These are phyloP conservation scores for Glebionis coronaria DNA, from an alignment of 129 eudicot species.

Conservation along the genomic window DNA sequence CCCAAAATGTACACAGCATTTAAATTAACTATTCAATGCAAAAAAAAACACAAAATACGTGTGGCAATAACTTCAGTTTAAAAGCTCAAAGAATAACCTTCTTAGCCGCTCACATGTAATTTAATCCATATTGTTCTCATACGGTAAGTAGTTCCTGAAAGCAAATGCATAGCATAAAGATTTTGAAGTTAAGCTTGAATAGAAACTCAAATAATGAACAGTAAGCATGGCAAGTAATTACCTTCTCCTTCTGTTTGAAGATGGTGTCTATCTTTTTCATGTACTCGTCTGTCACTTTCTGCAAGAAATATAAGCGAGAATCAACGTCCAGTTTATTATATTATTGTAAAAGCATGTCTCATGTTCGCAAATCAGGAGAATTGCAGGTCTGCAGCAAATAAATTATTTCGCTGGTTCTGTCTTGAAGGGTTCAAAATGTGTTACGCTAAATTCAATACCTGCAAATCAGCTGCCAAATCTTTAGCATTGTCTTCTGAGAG, in stretches of 20 bases:
- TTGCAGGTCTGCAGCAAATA: background rate
- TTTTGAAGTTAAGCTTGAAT: background rate
- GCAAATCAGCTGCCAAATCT: slow-evolving; percentile 84
- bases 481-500: slow-evolving; percentile 91
- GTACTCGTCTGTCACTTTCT: slow-evolving; percentile 90
- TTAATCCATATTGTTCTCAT: slow-evolving; percentile 30
- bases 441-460: slow-evolving; percentile 43
- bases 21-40: slow-evolving; percentile 5
- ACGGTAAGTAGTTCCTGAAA: slow-evolving; percentile 83
- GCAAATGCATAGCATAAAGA: background rate
- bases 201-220: background rate
- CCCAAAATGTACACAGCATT: slow-evolving; percentile 23
- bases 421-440: background rate
- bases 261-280: slow-evolving; percentile 80
- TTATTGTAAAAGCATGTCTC: background rate
- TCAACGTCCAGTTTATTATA: background rate
- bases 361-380: background rate
- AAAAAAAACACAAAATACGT: slow-evolving; percentile 10
- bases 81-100: slow-evolving; percentile 2
- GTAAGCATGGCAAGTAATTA: slow-evolving; percentile 18
- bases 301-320: slow-evolving; percentile 23
- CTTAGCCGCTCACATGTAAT: slow-evolving; percentile 18
- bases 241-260: slow-evolving; percentile 96
- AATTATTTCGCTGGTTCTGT: background rate
- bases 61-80: slow-evolving; percentile 17